Evolutionary conservation across 1,139 yeast species (phyloP).

Genomic region (Komagataea norvegica): DNA sequence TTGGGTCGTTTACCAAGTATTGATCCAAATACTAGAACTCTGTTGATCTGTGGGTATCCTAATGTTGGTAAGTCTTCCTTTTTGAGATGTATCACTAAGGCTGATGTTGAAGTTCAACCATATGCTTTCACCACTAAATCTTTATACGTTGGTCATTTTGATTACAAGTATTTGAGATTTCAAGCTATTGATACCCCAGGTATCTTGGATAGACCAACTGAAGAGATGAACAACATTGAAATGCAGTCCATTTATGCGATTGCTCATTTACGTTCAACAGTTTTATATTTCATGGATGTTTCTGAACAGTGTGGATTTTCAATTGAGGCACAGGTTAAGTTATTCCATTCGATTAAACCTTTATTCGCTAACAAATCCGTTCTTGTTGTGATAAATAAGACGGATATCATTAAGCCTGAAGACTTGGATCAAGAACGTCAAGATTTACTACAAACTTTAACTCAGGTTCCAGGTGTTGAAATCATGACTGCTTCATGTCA

Average conservation of each 20-base stretch:
- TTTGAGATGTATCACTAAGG: slow-evolving; percentile 88
- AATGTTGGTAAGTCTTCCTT: slow-evolving; percentile 98
- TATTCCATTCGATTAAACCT: slow-evolving; percentile 95
- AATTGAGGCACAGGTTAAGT: slow-evolving; percentile 93
- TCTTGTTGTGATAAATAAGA: slow-evolving; percentile 90
- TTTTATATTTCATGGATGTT: slow-evolving; percentile 94
- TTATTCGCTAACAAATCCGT: slow-evolving; percentile 95
- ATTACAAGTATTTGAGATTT: slow-evolving; percentile 92
- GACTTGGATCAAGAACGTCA: slow-evolving; percentile 78
- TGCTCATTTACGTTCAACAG: slow-evolving; percentile 96
- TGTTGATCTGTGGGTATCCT: slow-evolving; percentile 97
- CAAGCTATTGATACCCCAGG: slow-evolving; percentile 99
- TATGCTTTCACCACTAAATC: slow-evolving; percentile 98
- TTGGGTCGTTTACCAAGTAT: slow-evolving; percentile 96
- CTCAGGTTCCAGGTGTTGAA: slow-evolving; percentile 75
- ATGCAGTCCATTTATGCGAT: slow-evolving; percentile 98
- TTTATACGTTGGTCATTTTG: slow-evolving; percentile 94
- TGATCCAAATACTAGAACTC: slow-evolving; percentile 97
- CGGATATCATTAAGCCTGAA: slow-evolving; percentile 82
- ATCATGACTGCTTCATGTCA: slow-evolving; percentile 90
- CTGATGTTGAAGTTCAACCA: slow-evolving; percentile 98
- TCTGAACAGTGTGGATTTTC: slow-evolving; percentile 99
- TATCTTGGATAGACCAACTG: slow-evolving; percentile 96
- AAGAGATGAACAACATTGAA: slow-evolving; percentile 98
- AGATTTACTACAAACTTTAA: slow-evolving; percentile 60